These are phyloP conservation scores for Paraphoma sp. DNA, from an alignment of 2,329 filamentous ascomycete genomes.

Conservation along the genomic window DNA sequence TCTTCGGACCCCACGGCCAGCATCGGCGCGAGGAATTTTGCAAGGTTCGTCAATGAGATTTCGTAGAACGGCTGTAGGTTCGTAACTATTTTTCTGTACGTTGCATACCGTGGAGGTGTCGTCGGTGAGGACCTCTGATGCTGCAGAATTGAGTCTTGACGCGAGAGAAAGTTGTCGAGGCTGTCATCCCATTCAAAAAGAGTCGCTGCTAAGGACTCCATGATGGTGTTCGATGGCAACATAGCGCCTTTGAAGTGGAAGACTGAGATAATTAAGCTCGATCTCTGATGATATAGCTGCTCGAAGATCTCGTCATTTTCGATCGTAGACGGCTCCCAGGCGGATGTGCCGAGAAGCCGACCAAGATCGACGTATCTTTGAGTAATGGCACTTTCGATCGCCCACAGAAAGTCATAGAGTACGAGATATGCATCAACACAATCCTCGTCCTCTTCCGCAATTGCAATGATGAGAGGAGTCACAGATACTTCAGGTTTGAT, in stretches of 20 bases:
- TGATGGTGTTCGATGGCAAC: conserved; percentile 20
- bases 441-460: conserved; percentile 30
- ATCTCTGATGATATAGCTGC: conserved; percentile 25
- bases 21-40: conserved; percentile 1
- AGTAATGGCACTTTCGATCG: conserved; percentile 42
- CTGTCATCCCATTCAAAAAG: conserved; percentile 31
- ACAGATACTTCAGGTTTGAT: conserved; percentile 36
- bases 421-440: conserved; percentile 43
- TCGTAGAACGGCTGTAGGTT: conserved; percentile 24
- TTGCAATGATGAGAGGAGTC: conserved; percentile 26
- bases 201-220: conserved; percentile 29
- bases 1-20: conserved; percentile 22
- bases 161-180: conserved; percentile 24
- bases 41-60: conserved; percentile 11
- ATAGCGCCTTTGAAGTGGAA: conserved; percentile 30
- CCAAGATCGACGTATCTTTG: conserved; percentile 46
- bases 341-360: conserved; percentile 16
- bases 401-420: conserved; percentile 44
- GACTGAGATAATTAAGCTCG: conserved; percentile 31
- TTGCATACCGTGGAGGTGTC: conserved; percentile 12
- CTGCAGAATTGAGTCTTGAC: conserved; percentile 28
- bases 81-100: conserved; percentile 20
- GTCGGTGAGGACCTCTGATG: conserved; percentile 9
- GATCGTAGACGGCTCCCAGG: conserved; percentile 6
- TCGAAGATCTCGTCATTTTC: conserved; percentile 33